Evolutionary conservation across 345 rosid species (phyloP), one percentile per base, ranked within the genome.

Genomic region (Eucalyptus coolabah): DNA sequence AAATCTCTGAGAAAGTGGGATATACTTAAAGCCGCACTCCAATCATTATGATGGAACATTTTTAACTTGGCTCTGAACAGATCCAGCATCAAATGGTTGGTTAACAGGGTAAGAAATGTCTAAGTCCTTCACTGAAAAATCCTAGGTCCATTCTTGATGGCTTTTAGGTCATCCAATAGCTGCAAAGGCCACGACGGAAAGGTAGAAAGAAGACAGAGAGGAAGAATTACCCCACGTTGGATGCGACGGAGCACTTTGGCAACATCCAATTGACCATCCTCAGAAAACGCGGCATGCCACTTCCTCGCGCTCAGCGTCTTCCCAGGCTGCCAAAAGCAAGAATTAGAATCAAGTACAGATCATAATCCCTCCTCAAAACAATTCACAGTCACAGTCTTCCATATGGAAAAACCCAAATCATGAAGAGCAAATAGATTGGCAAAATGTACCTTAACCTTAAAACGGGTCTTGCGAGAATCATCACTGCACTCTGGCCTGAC

Each of bases 261-360:
- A 88, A 98, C 96, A 88, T 98, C 98, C 94, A 98, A 91, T 89
- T 92, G 96, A 40, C 99, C 99, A 89, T 97, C 96, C 92, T 93
- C 92, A 5, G 99, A 94, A 90, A 98, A 97, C 4, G 97, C 96
- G 49, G 98, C 95, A 89, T 97, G 95, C 98, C 99, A 98, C 90
- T 96, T 96, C 92, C 99, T 95, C 72, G 94, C 94, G 90, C 99
- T 95, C 50, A 98, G 96, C 81, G 99, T 98, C 91, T 96, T 97
- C 60, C 99, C 99, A 86, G 96, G 94, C 99, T 98, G 93, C 69
- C 53, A 23, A 77, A 69, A 77, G 1, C 30, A 77, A 40, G 85
- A 77, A 77, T 40, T 37, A 21, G 28, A 34, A 69, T 67, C 42
- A 9, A 34, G 81, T 69, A 77, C 45, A 21, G 47, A 37, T 77